Evolutionary conservation across 1,284 basidiomycete genomes (phyloP), one percentile per base, ranked within the genome.

Genomic region (Gomphus sp.): DNA sequence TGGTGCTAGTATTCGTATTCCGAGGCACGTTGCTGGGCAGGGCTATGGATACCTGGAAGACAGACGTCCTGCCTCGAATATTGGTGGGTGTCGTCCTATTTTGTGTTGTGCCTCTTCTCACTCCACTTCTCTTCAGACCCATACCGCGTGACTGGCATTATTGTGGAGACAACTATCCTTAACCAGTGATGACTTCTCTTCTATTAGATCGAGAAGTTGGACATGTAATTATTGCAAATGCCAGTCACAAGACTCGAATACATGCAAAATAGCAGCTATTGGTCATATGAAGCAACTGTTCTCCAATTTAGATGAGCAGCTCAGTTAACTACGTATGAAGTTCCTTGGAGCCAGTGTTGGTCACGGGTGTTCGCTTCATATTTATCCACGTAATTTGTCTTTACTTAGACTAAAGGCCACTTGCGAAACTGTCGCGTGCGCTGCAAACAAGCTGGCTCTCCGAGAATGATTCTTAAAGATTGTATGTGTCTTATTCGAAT

Each of bases 1-100:
- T 75, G 96, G 94, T 70, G 93, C 93, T 55, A 95, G 90, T n/a
- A 91, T 94, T 73, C 87, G 92, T 78, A 88, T 97, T 60, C 95
- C 95, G 59, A 80, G 94, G 68, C 92, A 96, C 73, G 93, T 97
- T 67, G 90, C 88, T 61, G 80, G 88, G 39, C 87, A 95, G 75
- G 95, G 95, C 63, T 91, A 87, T 71, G 96, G 97, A 48, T 99
- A 99, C 80, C 77, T 98, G 66, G 95, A 98, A 74, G 93, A 96
- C 76, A 84, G 94, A 66, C 91, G 95, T 65, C 94, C 95, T 39
- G 96, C 96, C 57, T 98, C 94, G 70, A 99, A 99, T 82, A 91
- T 98, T 67, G 93, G 93, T 91, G 78, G 66, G 80, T 79, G 64
- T 61, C 64, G 12, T 22, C 22, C 11, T 43, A 12, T 36, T 14